phyloP scores from a whole-genome alignment of 2,329 filamentous ascomycete genomes.

The Stenocarpella maydis region DNA sequence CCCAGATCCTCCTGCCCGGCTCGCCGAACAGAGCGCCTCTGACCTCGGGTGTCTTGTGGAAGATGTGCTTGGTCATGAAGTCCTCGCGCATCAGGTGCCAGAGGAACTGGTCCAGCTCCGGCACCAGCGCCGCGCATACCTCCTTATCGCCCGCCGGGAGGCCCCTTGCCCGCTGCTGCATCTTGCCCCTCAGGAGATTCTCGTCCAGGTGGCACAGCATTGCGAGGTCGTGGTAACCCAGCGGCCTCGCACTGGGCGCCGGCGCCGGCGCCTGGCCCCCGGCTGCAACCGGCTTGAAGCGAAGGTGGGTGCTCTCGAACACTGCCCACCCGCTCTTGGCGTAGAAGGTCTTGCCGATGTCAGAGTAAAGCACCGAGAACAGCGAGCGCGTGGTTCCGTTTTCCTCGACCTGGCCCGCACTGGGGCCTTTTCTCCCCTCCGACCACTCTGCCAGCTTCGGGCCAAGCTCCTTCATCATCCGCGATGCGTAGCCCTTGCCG shows the following conservation, averaged over 20 bases:
- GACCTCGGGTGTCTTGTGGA: constrained; percentile 62
- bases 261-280: constrained; percentile 34
- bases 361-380: constrained; percentile 86
- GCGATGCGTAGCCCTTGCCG: constrained; percentile 77
- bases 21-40: constrained; percentile 74
- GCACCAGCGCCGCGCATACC: constrained; percentile 69
- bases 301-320: constrained; percentile 76
- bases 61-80: constrained; percentile 73
- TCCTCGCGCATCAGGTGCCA: constrained; percentile 87
- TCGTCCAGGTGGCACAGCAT: constrained; percentile 72
- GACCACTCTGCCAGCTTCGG: constrained; percentile 47
- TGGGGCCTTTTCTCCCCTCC: constrained; percentile 25
- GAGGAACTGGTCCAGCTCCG: constrained; percentile 69
- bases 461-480: constrained; percentile 76
- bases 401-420: constrained; percentile 38
- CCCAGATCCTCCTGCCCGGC: constrained; percentile 71
- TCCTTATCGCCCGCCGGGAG: constrained; percentile 44
- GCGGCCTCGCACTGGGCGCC: constrained; percentile 44
- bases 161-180: constrained; percentile 46
- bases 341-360: constrained; percentile 87
- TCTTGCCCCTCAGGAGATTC: constrained; percentile 61
- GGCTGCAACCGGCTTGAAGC: constrained; percentile 56
- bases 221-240: constrained; percentile 69
- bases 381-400: constrained; percentile 51
- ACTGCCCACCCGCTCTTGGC: constrained; percentile 78